Evolutionary conservation across 106 monocot species (phyloP).

Genomic region (Dioscorea dumetorum): DNA sequence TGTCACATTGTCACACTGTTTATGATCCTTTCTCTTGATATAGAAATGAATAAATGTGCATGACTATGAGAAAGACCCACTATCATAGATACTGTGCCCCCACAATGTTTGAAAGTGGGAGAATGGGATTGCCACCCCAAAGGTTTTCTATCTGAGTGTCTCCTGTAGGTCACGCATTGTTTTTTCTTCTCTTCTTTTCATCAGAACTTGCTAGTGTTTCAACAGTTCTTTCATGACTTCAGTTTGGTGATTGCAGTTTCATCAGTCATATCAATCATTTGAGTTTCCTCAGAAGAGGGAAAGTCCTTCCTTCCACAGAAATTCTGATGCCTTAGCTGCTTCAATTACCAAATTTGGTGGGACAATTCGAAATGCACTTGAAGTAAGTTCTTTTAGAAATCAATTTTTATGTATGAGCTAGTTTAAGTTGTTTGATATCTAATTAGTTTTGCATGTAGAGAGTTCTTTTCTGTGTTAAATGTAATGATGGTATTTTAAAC

Average conservation of each 20-base stretch:
- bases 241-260: constrained; percentile 21
- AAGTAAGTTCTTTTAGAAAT: constrained; percentile 38
- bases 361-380: constrained; percentile 58
- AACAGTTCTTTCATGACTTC: not conserved
- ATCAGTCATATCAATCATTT: constrained; percentile 40
- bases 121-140: too few species aligned
- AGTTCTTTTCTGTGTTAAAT: not conserved
- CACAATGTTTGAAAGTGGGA: too few species aligned
- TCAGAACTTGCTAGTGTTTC: not conserved
- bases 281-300: constrained; percentile 38
- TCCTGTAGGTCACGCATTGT: too few species aligned
- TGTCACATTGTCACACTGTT: too few species aligned
- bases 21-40: too few species aligned
- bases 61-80: too few species aligned
- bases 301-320: constrained; percentile 29
- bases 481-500: not conserved
- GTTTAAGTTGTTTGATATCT: not conserved
- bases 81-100: too few species aligned
- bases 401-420: not conserved
- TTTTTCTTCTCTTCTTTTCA: not conserved
- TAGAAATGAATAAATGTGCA: too few species aligned
- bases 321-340: constrained; percentile 59
- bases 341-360: constrained; percentile 72
- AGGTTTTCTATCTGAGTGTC: too few species aligned
- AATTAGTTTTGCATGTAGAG: too few species aligned